Percentiles rank a stretch among this genome's conserved stretches.
These are phyloP conservation scores for Ustilago tritici DNA, from an alignment of 1,284 basidiomycete species.

Conservation along the genomic window DNA sequence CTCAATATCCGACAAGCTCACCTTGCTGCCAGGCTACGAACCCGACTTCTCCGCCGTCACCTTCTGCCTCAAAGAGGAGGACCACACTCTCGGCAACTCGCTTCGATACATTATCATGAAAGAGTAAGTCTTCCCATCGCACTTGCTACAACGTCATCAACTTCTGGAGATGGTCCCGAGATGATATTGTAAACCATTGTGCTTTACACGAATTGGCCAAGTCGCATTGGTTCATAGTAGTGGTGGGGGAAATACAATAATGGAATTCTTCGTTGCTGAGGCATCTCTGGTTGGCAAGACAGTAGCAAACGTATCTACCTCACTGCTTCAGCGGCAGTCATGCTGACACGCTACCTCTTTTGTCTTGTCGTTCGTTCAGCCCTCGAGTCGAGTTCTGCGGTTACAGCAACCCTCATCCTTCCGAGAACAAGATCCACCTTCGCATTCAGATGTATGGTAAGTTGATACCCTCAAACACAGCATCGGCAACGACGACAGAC, in stretches of 20 bases:
- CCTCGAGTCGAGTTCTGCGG: conserved; percentile 99
- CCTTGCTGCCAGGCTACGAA: conserved; percentile 76
- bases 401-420: conserved; percentile 95
- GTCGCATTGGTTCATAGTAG: conserved; percentile 53
- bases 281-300: conserved; percentile 28
- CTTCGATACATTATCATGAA: conserved; percentile 99
- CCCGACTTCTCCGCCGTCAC: conserved; percentile 89
- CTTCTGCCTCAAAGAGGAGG: conserved; percentile 91
- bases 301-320: not conserved
- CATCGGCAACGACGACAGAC: not conserved
- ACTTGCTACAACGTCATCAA: not conserved
- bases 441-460: conserved; percentile 98
- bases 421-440: conserved; percentile 93
- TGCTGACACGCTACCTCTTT: conserved; percentile 13
- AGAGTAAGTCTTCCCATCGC: conserved; percentile 78
- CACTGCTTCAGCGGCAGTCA: not conserved
- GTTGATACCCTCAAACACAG: conserved; percentile 69
- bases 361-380: conserved; percentile 71
- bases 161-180: conserved; percentile 25
- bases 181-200: conserved; percentile 54
- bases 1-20: conserved; percentile 49
- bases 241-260: conserved; percentile 64
- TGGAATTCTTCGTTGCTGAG: conserved; percentile 71
- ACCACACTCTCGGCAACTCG: conserved; percentile 94
- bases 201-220: conserved; percentile 54